These are phyloP conservation scores for Ochromonas danica DNA, from an alignment of 108 stramenopile species.

Conservation along the genomic window DNA sequence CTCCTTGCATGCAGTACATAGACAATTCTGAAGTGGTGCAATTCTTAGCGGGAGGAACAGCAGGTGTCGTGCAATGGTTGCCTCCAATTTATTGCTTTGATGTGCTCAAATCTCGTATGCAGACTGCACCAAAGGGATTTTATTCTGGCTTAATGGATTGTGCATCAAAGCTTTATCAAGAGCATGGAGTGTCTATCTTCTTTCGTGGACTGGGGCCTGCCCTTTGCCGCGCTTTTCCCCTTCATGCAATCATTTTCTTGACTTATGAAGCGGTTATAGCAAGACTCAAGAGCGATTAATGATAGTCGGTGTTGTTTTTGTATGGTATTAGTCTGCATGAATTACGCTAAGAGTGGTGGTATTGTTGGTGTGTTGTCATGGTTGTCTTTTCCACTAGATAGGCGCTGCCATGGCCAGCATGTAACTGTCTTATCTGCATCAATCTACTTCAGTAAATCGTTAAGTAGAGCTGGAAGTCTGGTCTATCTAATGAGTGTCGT, in stretches of 20 bases:
- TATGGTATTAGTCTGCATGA: too few species aligned
- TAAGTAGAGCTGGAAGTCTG: too few species aligned
- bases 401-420: too few species aligned
- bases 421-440: too few species aligned
- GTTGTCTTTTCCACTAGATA: too few species aligned
- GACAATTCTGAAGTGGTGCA: not conserved
- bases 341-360: too few species aligned
- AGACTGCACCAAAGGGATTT: slow-evolving; percentile 47
- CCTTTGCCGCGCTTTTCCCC: slow-evolving; percentile 48
- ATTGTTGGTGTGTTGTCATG: too few species aligned
- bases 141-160: slow-evolving; percentile 45
- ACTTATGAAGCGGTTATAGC: slow-evolving; percentile 43
- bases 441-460: too few species aligned
- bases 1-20: not conserved
- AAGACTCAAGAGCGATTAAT: not conserved
- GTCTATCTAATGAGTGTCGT: too few species aligned
- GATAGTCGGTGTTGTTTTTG: too few species aligned
- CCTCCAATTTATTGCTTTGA: slow-evolving; percentile 53
- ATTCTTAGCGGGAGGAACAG: slow-evolving; percentile 49
- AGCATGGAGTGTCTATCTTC: slow-evolving; percentile 38
- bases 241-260: slow-evolving; percentile 50
- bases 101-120: slow-evolving; percentile 55
- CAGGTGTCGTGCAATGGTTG: slow-evolving; percentile 54
- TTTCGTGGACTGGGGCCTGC: slow-evolving; percentile 52
- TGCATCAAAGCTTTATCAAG: slow-evolving; percentile 40